Conservation (phyloP, 2,329 filamentous ascomycete genomes). For the Blastomyces gilchristii region DNA sequence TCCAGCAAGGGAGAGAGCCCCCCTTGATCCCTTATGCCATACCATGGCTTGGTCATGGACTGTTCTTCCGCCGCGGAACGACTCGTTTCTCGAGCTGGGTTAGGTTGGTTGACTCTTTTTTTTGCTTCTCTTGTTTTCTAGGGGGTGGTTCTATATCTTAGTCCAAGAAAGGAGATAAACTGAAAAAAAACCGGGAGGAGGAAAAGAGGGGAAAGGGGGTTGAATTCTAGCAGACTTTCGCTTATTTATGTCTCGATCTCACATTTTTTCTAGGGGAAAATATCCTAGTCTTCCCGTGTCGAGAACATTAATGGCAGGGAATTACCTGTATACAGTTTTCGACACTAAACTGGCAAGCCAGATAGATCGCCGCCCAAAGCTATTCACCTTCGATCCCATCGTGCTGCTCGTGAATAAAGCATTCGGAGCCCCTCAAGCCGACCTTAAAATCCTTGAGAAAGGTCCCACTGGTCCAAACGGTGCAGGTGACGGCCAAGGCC, state of each 20-base stretch:
- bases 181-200: neutral
- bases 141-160: neutral
- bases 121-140: neutral
- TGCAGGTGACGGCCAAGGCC: conserved; percentile 12
- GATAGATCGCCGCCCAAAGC: conserved; percentile 16
- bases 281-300: conserved; percentile 9
- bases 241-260: neutral
- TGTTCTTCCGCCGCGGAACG: neutral
- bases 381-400: conserved; percentile 17
- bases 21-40: conserved; percentile 4
- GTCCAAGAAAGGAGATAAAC: neutral
- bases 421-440: conserved; percentile 16
- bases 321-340: conserved; percentile 17
- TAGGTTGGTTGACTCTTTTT: neutral
- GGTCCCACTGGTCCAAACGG: conserved; percentile 10
- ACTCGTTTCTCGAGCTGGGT: neutral
- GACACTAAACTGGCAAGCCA: conserved; percentile 18
- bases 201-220: neutral
- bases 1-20: neutral
- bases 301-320: conserved; percentile 13
- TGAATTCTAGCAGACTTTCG: neutral
- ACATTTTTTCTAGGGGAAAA: conserved; percentile 4
- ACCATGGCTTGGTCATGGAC: conserved; percentile 1
- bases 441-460: conserved; percentile 15
- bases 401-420: conserved; percentile 11